Evolutionary conservation across 2,329 filamentous ascomycete genomes (phyloP).

Genomic region (Coniella vitis): DNA sequence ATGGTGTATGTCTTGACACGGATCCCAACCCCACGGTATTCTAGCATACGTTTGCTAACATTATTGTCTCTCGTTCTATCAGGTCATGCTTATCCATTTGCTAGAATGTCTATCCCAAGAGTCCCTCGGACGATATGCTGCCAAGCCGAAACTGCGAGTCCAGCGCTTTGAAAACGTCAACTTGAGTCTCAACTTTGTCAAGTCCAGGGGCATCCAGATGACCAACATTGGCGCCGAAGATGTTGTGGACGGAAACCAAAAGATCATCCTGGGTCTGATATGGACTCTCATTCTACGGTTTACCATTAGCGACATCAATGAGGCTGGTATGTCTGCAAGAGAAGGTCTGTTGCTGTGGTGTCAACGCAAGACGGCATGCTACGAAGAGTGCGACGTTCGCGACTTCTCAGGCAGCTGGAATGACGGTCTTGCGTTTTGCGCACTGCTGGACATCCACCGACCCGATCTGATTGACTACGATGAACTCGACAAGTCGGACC

Average conservation of each 20-base stretch:
- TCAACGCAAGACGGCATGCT: constrained; percentile 96
- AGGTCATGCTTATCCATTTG: constrained; percentile 93
- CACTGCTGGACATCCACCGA: constrained; percentile 90
- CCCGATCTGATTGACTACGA: constrained; percentile 98
- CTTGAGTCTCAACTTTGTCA: constrained; percentile 89
- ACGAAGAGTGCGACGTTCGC: constrained; percentile 90
- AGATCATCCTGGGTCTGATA: constrained; percentile 94
- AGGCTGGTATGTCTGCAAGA: constrained; percentile 95
- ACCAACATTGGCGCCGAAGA: constrained; percentile 98
- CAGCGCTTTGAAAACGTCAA: constrained; percentile 99
- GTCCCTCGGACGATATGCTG: constrained; percentile 92
- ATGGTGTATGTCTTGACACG: constrained; percentile 63
- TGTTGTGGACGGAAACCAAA: constrained; percentile 94
- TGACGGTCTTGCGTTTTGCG: constrained; percentile 92
- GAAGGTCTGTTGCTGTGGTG: constrained; percentile 95
- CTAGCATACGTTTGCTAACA: background rate
- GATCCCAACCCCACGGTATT: background rate
- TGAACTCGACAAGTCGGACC: constrained; percentile 85
- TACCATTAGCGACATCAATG: constrained; percentile 97
- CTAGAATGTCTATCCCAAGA: constrained; percentile 94
- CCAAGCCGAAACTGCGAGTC: constrained; percentile 90
- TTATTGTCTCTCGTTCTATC: background rate
- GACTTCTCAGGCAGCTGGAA: constrained; percentile 98
- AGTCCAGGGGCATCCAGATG: constrained; percentile 77
- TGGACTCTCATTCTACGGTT: constrained; percentile 98